Evolutionary conservation across 1,284 basidiomycete species (phyloP), one percentile per base, ranked within the genome.

Genomic region (Psilocybe mexicana): DNA sequence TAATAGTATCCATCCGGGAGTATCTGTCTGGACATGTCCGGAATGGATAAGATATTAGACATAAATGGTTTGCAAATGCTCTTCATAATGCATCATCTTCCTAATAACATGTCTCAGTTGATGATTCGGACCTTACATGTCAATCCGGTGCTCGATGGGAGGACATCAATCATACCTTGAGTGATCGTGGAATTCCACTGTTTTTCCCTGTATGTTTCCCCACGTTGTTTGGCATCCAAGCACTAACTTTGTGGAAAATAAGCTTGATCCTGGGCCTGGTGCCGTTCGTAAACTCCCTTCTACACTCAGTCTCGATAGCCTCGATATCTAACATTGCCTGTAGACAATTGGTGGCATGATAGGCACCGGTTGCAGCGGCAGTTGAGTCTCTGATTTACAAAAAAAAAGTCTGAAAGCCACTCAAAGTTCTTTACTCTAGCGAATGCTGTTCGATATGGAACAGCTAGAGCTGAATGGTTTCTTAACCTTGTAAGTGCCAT

Each of bases 281-380:
- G 94, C 95, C 2, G 75, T 77, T 23, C 28, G 54, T 50, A n/a
- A 18, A 44, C 14, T 33, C 35, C 14, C 14, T n/a, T 25, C 25
- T 61, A 53, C 72, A 36, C 14, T 26, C 38, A 38, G 28, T 1
- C 18, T 18, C 18, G 18, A 33, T 35, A 6, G 33, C 25, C 14
- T 3, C 11, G 12, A 18, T 25, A n/a, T 7, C 23, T 14, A 33
- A 40, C 24, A 10, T 42, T 47, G 38, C 51, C 25, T 45, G 23
- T 49, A 78, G 76, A 94, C 93, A 0, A 88, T 98, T 43, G 95
- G 95, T 36, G 96, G 96, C 0, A 98, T 98, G 94, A 84, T 94
- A 48, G 88, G 88, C 36, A 96, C 91, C 0, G 90, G 91, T 0
- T 92, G 89, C 66, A 90, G 86, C 40, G 89, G 89, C 66, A 90